Evolutionary conservation across 2,329 filamentous ascomycete genomes (phyloP), one percentile per base, ranked within the genome.

Genomic region (Sporothrix pseudoabietina): DNA sequence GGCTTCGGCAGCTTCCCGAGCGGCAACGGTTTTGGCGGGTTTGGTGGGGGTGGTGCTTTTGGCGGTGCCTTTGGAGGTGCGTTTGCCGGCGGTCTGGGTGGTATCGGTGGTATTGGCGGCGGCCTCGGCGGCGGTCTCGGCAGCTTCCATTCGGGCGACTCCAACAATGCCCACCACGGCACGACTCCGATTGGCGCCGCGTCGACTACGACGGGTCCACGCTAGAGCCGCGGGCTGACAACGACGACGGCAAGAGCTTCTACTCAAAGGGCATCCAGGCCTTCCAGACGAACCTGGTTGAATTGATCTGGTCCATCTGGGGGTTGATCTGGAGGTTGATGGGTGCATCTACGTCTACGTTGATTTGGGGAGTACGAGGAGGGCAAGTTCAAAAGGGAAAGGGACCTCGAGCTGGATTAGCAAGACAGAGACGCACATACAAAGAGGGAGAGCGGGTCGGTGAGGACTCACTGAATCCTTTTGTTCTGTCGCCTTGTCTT

Each of bases 361-460:
- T 49, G 22, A 14, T 26, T 32, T 49, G 44, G 10, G 7, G 59
- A 32, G 44, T 16, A 6, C 0, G 35, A 32, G 22, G 32, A 47
- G 26, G 26, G 1, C 19, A 16, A 9, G n/a, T 19, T 19, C 32
- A 12, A 30, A 32, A 26, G 26, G 26, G 26, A 26, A 19, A 41
- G 71, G 44, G 26, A 35, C 10, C n/a, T 61, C 39, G 52, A 32
- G 12, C 52, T 44, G 32, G n/a, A 30, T 2, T 16, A 12, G 22
- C 19, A 19, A 39, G 22, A 30, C 22, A 4, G 12, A 72, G 9
- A 26, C 1, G 10, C 26, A 30, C 35, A 69, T 4, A 10, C 39
- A 35, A 30, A 39, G n/a, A 41, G n/a, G 70, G 70, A 41, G 72
- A 74, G 71, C 71, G 73, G 66, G 71, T 74, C 73, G 71, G 73